phyloP scores from a whole-genome alignment of 2,329 filamentous ascomycete species.

The Bipolaris oryzae region DNA sequence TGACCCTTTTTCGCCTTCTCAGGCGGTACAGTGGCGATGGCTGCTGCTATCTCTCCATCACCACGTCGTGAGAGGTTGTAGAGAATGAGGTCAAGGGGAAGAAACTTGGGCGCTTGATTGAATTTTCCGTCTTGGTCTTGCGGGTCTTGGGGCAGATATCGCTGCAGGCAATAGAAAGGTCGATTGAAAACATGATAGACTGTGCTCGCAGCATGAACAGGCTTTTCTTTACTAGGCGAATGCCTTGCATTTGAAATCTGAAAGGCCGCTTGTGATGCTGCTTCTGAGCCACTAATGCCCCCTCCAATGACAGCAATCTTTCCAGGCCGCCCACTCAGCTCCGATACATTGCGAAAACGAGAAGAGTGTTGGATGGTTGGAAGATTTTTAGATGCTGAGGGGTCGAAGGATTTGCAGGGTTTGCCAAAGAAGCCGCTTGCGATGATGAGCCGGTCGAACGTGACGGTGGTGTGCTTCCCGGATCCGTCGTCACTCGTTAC shows the following conservation, averaged over 20 bases:
- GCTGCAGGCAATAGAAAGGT: slow-evolving; percentile 74
- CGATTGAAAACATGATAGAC: slow-evolving; percentile 73
- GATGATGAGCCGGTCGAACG: slow-evolving; percentile 74
- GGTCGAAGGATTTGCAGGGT: slow-evolving; percentile 26
- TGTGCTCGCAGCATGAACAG: slow-evolving; percentile 52
- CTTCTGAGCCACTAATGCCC: slow-evolving; percentile 83
- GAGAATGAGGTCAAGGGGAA: slow-evolving; percentile 74
- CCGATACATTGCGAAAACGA: slow-evolving; percentile 30
- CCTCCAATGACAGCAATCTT: slow-evolving; percentile 78
- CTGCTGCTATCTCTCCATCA: slow-evolving; percentile 63
- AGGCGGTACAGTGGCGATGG: slow-evolving; percentile 66
- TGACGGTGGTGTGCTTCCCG: slow-evolving; percentile 15
- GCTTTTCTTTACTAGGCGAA: slow-evolving; percentile 51
- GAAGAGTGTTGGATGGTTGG: slow-evolving; percentile 38
- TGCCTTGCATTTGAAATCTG: slow-evolving; percentile 70
- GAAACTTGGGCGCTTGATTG: slow-evolving; percentile 62
- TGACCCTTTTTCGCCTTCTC: slow-evolving; percentile 64
- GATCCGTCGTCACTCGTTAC: slow-evolving; percentile 22
- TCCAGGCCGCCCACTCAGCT: slow-evolving; percentile 43
- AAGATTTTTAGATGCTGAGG: slow-evolving; percentile 6
- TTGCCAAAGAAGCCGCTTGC: slow-evolving; percentile 75
- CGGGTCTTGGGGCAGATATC: slow-evolving; percentile 48
- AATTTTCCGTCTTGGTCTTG: slow-evolving; percentile 24
- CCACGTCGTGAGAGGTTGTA: slow-evolving; percentile 72
- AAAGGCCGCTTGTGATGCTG: slow-evolving; percentile 72